phyloP scores from a whole-genome alignment of 306 rosid genomes.

The Lithocarpus polystachyus region DNA sequence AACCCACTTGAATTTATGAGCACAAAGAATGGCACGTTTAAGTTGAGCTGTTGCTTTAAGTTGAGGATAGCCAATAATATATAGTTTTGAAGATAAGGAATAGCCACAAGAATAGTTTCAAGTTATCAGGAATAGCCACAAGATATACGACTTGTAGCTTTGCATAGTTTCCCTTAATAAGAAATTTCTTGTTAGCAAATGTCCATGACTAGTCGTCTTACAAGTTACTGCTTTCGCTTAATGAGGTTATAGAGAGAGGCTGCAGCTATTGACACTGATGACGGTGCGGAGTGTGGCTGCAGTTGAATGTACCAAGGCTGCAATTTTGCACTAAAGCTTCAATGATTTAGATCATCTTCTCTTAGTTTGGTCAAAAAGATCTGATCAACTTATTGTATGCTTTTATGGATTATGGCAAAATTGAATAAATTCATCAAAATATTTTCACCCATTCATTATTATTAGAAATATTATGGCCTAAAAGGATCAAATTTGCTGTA shows the following conservation, averaged over 20 bases:
- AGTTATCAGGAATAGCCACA: neutral
- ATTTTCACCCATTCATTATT: no score
- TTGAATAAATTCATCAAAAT: no score
- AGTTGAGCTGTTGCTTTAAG: neutral
- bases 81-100: neutral
- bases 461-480: no score
- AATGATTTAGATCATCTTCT: neutral
- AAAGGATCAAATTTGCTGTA: no score
- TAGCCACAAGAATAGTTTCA: neutral
- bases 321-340: neutral
- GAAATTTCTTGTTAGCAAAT: no score
- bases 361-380: neutral
- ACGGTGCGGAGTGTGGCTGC: neutral
- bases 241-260: neutral
- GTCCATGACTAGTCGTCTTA: neutral
- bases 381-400: no score
- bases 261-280: neutral
- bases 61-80: neutral
- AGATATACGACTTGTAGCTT: neutral
- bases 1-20: neutral
- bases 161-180: neutral
- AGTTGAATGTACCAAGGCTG: neutral
- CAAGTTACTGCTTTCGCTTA: neutral
- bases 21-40: neutral
- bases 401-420: no score